These are phyloP conservation scores for Paecilomyces variotii DNA, from an alignment of 2,329 filamentous ascomycete genomes.

Conservation along the genomic window DNA sequence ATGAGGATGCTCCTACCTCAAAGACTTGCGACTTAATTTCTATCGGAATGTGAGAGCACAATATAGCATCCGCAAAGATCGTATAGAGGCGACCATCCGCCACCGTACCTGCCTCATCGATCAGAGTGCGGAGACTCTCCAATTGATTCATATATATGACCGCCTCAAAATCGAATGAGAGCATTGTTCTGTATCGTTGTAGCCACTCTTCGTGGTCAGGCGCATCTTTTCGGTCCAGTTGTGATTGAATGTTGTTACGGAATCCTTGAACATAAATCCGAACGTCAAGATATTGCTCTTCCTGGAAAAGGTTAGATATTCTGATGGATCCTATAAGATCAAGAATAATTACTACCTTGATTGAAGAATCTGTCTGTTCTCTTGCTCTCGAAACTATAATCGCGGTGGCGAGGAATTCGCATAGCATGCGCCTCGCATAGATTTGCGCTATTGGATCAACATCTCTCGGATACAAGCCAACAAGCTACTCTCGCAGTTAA, in stretches of 20 bases:
- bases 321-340: neutral
- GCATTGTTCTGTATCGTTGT: slow-evolving; percentile 56
- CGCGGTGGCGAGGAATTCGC: slow-evolving; percentile 56
- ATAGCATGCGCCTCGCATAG: slow-evolving; percentile 56
- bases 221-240: slow-evolving; percentile 34
- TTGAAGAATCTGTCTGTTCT: slow-evolving; percentile 30
- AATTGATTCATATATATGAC: slow-evolving; percentile 59
- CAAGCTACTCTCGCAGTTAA: too few relatives aligned
- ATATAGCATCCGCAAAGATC: slow-evolving; percentile 57
- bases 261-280: slow-evolving; percentile 56
- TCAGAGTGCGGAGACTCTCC: slow-evolving; percentile 55
- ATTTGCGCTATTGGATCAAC: too few relatives aligned
- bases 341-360: too few relatives aligned
- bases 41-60: slow-evolving; percentile 45
- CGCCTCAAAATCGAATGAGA: slow-evolving; percentile 74
- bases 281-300: slow-evolving; percentile 55
- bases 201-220: slow-evolving; percentile 46
- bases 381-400: slow-evolving; percentile 42
- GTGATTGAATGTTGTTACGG: slow-evolving; percentile 38
- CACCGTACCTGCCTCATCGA: slow-evolving; percentile 35
- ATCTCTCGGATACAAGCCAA: too few relatives aligned
- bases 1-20: slow-evolving; percentile 34
- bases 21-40: slow-evolving; percentile 9
- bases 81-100: slow-evolving; percentile 45
- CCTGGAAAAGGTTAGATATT: slow-evolving; percentile 22